These are phyloP conservation scores for Penicillium occitanis DNA, from an alignment of 2,329 filamentous ascomycete genomes.

Conservation along the genomic window DNA sequence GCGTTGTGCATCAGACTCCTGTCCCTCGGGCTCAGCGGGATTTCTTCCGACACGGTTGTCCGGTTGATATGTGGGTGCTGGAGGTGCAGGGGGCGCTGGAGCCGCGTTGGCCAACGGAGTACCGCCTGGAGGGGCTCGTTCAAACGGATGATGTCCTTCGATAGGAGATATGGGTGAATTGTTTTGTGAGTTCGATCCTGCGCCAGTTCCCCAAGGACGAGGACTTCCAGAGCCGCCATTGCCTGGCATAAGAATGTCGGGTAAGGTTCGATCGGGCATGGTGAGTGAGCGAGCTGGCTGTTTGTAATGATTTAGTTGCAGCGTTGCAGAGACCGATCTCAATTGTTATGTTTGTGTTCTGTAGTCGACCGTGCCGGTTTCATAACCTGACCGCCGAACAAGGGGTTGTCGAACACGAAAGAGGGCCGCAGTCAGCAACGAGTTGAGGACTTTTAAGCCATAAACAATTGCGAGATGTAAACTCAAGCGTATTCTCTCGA, in stretches of 20 bases:
- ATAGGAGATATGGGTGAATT: conserved; percentile 44
- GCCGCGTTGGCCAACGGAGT: conserved; percentile 10
- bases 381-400: conserved; percentile 21
- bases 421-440: conserved; percentile 15
- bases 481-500: background rate
- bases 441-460: conserved; percentile 15
- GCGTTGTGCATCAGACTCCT: conserved; percentile 32
- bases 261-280: conserved; percentile 45
- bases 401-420: conserved; percentile 17
- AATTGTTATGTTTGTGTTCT: conserved; percentile 10
- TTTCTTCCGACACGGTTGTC: conserved; percentile 32
- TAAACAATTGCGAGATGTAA: conserved; percentile 3
- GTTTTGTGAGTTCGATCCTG: conserved; percentile 36
- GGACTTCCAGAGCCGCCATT: conserved; percentile 36
- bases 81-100: conserved; percentile 9
- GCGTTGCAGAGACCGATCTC: background rate
- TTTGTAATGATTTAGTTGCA: background rate
- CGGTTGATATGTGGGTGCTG: conserved; percentile 21
- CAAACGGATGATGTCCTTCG: conserved; percentile 36
- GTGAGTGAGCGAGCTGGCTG: conserved; percentile 24
- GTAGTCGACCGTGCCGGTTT: conserved; percentile 8
- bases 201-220: conserved; percentile 39
- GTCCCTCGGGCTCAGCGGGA: conserved; percentile 28
- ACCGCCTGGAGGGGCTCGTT: conserved; percentile 24
- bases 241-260: conserved; percentile 45